Percentiles rank a stretch among this genome's conserved stretches.
phyloP scores from a whole-genome alignment of 768 basidiomycete genomes.

The Saitozyma podzolica region DNA sequence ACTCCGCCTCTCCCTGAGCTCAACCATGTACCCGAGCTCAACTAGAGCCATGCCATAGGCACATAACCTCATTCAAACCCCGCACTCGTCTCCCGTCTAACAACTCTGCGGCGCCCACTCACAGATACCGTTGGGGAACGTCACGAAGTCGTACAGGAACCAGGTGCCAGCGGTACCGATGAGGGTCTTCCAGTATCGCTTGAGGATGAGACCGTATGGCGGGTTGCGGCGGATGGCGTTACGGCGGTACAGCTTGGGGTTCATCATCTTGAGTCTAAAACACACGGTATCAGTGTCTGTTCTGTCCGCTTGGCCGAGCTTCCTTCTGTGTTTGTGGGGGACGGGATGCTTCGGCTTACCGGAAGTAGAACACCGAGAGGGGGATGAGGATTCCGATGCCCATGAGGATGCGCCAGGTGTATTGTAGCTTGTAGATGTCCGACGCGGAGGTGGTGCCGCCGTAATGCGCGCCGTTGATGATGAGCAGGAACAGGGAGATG shows the following conservation, averaged over 20 bases:
- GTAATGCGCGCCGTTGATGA: conserved; percentile 57
- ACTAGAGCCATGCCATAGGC: no score
- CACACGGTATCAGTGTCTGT: conserved; percentile 1
- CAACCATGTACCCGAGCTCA: no score
- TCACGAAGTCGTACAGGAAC: conserved; percentile 67
- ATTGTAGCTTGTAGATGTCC: conserved; percentile 26
- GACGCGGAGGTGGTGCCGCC: conserved; percentile 21
- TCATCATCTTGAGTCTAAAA: conserved; percentile 73
- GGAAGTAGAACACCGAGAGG: conserved; percentile 63
- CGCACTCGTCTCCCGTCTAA: no score
- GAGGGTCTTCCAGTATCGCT: conserved; percentile 67
- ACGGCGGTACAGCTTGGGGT: conserved; percentile 64
- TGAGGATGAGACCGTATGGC: conserved; percentile 61
- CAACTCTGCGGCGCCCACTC: no score
- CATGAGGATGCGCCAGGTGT: conserved; percentile 52
- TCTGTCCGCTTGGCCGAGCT: background rate
- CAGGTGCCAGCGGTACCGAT: conserved; percentile 75
- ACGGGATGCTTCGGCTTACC: conserved; percentile 17
- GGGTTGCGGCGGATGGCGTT: conserved; percentile 63
- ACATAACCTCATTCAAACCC: no score
- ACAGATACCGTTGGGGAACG: conserved; percentile 70
- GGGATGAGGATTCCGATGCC: conserved; percentile 66
- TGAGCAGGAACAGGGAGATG: conserved; percentile 67
- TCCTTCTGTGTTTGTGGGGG: background rate
- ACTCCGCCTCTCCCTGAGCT: no score